Percentiles rank a stretch among this genome's conserved stretches.
Evolutionary conservation across 163 green algal genomes (phyloP).

Genomic region (Prototheca stagnorum): DNA sequence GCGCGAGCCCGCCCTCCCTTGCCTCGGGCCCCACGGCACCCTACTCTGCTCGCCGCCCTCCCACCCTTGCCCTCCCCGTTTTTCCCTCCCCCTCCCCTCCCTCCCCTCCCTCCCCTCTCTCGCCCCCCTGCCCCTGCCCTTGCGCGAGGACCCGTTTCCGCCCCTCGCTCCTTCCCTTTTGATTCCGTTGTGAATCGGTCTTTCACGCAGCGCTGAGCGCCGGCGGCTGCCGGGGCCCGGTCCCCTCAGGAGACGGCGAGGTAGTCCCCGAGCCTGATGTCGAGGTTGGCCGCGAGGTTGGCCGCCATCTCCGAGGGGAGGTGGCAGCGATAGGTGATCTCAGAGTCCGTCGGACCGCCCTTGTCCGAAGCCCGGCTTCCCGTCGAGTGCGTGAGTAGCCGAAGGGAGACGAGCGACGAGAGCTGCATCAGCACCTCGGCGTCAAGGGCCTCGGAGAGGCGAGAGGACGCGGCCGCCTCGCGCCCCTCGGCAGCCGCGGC

Average conservation of each 20-base stretch:
- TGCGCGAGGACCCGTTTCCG: too few species aligned
- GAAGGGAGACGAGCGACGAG: constrained; percentile 19
- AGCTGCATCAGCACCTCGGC: constrained; percentile 36
- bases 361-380: background rate
- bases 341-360: too few species aligned
- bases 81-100: background rate
- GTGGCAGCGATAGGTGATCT: background rate
- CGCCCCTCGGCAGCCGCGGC: background rate
- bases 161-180: too few species aligned
- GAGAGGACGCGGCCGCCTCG: background rate
- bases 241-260: background rate
- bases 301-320: background rate
- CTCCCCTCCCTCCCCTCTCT: too few species aligned
- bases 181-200: background rate
- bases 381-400: constrained; percentile 14
- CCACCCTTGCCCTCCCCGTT: too few species aligned
- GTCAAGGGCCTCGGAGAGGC: constrained; percentile 6
- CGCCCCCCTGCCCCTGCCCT: too few species aligned
- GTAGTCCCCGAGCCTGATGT: background rate
- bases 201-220: too few species aligned
- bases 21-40: too few species aligned
- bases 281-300: background rate
- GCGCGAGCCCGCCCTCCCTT: too few species aligned
- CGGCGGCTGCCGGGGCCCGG: constrained; percentile 1
- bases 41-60: too few species aligned